These are phyloP conservation scores for Fusarium proliferatum DNA, from an alignment of 2,329 filamentous ascomycete genomes.

Conservation along the genomic window DNA sequence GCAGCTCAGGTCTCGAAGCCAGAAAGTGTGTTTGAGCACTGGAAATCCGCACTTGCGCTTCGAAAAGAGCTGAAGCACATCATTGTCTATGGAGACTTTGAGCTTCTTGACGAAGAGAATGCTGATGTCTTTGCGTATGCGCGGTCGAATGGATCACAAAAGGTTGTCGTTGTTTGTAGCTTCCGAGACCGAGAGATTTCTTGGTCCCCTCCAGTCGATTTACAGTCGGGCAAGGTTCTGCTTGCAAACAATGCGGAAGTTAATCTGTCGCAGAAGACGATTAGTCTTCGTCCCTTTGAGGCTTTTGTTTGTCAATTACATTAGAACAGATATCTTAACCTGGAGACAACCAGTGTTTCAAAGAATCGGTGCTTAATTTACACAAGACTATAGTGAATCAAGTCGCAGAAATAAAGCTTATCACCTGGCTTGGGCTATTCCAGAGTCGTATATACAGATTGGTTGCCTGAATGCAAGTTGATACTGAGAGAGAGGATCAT, in stretches of 20 bases:
- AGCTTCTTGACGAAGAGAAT: conserved; percentile 18
- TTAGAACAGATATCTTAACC: neutral
- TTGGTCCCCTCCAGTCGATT: neutral
- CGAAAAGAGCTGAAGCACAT: conserved; percentile 14
- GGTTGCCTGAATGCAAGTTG: no score
- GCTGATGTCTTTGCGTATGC: conserved; percentile 29
- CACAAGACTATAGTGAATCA: neutral
- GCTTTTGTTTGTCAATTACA: conserved; percentile 2
- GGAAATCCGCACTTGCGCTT: conserved; percentile 12
- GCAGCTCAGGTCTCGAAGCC: neutral
- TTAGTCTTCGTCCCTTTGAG: conserved; percentile 21
- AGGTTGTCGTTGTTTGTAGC: conserved; percentile 16
- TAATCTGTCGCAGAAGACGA: neutral
- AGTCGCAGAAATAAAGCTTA: neutral
- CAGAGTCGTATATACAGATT: rapidly evolving
- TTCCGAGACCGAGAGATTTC: conserved; percentile 9
- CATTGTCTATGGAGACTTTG: conserved; percentile 31
- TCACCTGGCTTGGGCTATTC: rapidly evolving
- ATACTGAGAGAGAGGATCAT: no score
- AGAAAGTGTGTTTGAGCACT: conserved; percentile 30
- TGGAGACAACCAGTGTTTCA: neutral
- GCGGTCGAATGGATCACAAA: conserved; percentile 4
- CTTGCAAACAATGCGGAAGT: conserved; percentile 10
- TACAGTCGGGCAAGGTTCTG: conserved; percentile 8
- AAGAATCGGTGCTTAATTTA: rapidly evolving